Conservation (phyloP, 495 filamentous ascomycete species). For the Bombardia bombarda region DNA sequence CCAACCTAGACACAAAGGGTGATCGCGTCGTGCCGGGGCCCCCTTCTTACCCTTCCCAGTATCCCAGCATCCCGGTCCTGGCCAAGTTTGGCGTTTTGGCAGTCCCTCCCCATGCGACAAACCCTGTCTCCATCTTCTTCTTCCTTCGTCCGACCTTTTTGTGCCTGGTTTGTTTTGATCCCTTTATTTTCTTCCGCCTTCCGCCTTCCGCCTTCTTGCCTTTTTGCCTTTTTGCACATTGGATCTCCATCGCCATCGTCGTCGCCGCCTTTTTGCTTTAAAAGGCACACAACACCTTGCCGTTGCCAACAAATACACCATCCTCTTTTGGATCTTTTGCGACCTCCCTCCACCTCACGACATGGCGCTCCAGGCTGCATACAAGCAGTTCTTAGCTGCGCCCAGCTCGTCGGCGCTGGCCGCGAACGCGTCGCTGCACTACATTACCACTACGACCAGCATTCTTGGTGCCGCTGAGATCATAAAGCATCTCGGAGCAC, state of each 20-base stretch:
- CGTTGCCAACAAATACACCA: neutral
- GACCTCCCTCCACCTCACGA: no score
- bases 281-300: neutral
- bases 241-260: neutral
- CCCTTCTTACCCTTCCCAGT: neutral
- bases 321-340: no score
- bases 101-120: no score
- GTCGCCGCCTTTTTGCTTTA: neutral
- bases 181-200: neutral
- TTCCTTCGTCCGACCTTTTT: no score
- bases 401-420: constrained; percentile 60
- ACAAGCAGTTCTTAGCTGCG: constrained; percentile 69
- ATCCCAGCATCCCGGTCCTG: neutral
- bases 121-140: no score
- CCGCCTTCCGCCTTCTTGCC: neutral
- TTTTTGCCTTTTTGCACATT: neutral
- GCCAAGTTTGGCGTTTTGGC: neutral
- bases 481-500: constrained; percentile 63
- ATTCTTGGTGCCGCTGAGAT: constrained; percentile 62
- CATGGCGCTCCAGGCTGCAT: constrained; percentile 39
- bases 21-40: neutral
- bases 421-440: constrained; percentile 69
- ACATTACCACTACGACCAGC: constrained; percentile 81
- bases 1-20: no score
- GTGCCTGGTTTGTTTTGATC: neutral